phyloP scores from a whole-genome alignment of 2,329 filamentous ascomycete species.

The Penicillium brasilianum region DNA sequence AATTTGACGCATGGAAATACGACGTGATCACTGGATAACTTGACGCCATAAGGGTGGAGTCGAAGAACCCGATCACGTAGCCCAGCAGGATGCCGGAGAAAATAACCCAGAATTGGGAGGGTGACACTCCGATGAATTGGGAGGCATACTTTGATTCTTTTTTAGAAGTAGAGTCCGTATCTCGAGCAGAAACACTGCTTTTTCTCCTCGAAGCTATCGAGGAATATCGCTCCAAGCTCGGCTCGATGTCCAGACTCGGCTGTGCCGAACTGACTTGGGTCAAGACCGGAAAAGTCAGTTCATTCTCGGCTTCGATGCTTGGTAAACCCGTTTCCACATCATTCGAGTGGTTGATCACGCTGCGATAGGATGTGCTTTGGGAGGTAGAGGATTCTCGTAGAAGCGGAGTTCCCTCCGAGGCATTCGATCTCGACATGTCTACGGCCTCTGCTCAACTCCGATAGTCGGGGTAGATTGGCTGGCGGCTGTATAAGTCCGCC shows the following conservation, averaged over 20 bases:
- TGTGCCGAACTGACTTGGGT: slow-evolving; percentile 34
- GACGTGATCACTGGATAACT: slow-evolving; percentile 81
- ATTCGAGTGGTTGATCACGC: slow-evolving; percentile 5
- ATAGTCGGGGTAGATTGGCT: slow-evolving; percentile 1
- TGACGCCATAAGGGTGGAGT: slow-evolving; percentile 80
- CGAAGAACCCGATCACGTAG: slow-evolving; percentile 67
- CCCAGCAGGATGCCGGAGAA: slow-evolving; percentile 64
- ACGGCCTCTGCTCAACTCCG: background rate
- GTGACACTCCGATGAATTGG: slow-evolving; percentile 46
- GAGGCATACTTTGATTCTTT: slow-evolving; percentile 33
- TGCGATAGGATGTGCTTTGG: slow-evolving; percentile 18
- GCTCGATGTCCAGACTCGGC: slow-evolving; percentile 35
- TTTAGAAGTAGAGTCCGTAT: slow-evolving; percentile 9
- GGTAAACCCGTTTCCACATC: slow-evolving; percentile 18
- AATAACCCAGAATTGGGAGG: slow-evolving; percentile 64
- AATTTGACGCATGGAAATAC: slow-evolving; percentile 76
- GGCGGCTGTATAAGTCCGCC: background rate
- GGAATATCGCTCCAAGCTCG: slow-evolving; percentile 31
- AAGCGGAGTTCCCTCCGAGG: slow-evolving; percentile 29
- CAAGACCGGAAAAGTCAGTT: slow-evolving; percentile 29
- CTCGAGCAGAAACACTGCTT: slow-evolving; percentile 12
- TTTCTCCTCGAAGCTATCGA: slow-evolving; percentile 21
- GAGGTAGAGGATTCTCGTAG: slow-evolving; percentile 14
- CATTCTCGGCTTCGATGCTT: slow-evolving; percentile 18
- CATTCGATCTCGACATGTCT: background rate